Evolutionary conservation across 208 protist species (phyloP).

Genomic region (Leptomonas pyrrhocoris): DNA sequence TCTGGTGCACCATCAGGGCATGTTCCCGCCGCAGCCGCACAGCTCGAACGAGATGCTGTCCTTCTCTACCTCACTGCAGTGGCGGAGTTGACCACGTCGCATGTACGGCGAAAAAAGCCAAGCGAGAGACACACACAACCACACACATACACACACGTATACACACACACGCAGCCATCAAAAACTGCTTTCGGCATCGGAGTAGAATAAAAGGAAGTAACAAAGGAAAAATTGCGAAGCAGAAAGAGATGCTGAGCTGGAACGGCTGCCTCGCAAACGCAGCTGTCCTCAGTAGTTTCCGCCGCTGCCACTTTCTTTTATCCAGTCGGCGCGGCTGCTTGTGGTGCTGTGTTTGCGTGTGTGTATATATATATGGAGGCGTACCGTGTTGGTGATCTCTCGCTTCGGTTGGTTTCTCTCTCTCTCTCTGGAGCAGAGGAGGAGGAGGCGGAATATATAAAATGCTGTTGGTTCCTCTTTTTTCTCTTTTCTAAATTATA

Average conservation of each 20-base stretch:
- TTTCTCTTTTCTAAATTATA: no score
- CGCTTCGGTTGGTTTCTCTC: no score
- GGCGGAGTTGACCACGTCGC: constrained; percentile 16
- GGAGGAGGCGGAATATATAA: no score
- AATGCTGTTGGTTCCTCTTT: no score
- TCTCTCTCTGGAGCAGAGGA: no score
- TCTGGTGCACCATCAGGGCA: constrained; percentile 10
- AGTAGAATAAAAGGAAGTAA: background rate
- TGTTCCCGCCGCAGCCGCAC: constrained; percentile 26
- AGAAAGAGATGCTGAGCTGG: no score
- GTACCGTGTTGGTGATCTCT: no score
- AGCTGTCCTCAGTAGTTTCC: no score
- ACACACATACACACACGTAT: constrained; percentile 21
- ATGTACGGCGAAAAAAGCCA: background rate
- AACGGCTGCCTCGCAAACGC: no score
- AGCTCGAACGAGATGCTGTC: constrained; percentile 26
- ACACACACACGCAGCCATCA: constrained; percentile 14
- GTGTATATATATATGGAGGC: no score
- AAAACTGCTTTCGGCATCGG: no score
- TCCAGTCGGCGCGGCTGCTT: no score
- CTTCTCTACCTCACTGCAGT: constrained; percentile 31
- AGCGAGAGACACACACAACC: constrained; percentile 1
- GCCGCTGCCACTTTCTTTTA: background rate
- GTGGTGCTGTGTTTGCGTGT: background rate
- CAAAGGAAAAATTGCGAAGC: background rate